phyloP scores from a whole-genome alignment of 768 basidiomycete species.

The Gymnopilus junonius region DNA sequence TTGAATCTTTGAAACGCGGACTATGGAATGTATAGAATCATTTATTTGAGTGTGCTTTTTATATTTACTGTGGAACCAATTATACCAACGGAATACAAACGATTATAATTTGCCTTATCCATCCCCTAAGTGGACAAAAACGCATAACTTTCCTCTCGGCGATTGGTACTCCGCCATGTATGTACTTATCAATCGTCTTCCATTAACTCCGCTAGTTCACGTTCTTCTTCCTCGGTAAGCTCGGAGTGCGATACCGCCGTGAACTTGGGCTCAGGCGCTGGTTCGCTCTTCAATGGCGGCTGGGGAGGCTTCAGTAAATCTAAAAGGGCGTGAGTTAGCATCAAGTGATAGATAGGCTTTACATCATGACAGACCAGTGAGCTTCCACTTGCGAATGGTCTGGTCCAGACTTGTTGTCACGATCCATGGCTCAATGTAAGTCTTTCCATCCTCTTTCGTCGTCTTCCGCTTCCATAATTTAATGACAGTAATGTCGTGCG shows the following conservation, averaged over 20 bases:
- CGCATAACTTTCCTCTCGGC: too few species aligned
- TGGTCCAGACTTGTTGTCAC: slow-evolving; percentile 85
- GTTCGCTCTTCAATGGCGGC: slow-evolving; percentile 4
- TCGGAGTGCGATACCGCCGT: slow-evolving; percentile 30
- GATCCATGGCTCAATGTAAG: slow-evolving; percentile 77
- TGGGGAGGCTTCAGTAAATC: slow-evolving; percentile 45
- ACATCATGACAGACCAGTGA: slow-evolving; percentile 52
- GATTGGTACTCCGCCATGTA: too few species aligned
- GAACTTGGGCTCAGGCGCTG: not conserved
- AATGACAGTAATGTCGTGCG: slow-evolving; percentile 85
- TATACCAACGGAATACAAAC: not conserved
- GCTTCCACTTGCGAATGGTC: slow-evolving; percentile 87
- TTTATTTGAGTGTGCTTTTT: not conserved
- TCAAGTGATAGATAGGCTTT: not conserved
- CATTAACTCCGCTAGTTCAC: slow-evolving; percentile 81
- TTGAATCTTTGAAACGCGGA: too few species aligned
- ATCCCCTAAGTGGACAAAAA: not conserved
- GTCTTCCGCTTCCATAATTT: slow-evolving; percentile 68
- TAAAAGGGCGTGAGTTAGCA: slow-evolving; percentile 19
- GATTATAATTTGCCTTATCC: not conserved
- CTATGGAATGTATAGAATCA: not conserved
- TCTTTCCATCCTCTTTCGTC: slow-evolving; percentile 45
- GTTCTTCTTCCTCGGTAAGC: slow-evolving; percentile 89
- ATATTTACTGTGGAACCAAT: not conserved
- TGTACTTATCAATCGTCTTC: slow-evolving; percentile 31